phyloP scores from a whole-genome alignment of 805 yeast species.

The Yarrowia yakushimensis region DNA sequence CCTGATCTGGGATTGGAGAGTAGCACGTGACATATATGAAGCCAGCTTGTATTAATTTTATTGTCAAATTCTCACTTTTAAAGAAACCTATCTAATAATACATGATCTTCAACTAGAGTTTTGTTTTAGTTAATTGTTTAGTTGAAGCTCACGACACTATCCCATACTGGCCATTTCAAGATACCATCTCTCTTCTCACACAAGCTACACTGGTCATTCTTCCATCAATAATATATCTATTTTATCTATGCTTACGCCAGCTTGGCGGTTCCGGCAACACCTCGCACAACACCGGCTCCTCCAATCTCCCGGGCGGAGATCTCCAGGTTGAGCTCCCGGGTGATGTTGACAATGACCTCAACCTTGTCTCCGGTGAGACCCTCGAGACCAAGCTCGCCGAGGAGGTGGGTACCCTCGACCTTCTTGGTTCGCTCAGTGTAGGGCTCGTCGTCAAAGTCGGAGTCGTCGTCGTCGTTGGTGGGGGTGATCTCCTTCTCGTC shows the following conservation, averaged over 20 bases:
- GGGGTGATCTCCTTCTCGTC: conserved; percentile 58
- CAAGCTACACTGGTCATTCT: not conserved
- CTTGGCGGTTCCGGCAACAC: conserved; percentile 28
- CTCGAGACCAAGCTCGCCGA: conserved; percentile 75
- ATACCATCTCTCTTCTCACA: not conserved
- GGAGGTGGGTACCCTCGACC: conserved; percentile 64
- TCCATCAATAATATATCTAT: conserved; percentile 1
- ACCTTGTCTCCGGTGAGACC: conserved; percentile 64
- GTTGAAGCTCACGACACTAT: no score
- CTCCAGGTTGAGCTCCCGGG: conserved; percentile 61
- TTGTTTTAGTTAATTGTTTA: no score
- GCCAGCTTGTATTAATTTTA: no score
- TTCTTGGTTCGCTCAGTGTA: conserved; percentile 75
- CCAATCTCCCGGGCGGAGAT: conserved; percentile 48
- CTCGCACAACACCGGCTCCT: conserved; percentile 33
- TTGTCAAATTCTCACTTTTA: no score
- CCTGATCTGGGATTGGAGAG: not conserved
- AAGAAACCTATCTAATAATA: no score
- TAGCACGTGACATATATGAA: not conserved
- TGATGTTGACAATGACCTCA: conserved; percentile 60
- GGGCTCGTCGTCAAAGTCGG: conserved; percentile 80
- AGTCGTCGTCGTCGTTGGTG: conserved; percentile 44
- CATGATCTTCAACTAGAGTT: no score
- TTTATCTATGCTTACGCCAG: conserved; percentile 11
- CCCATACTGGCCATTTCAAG: no score